A percentile compares a stretch with the other conserved stretches of the same genome.
phyloP scores from a whole-genome alignment of 164 flowering plant genomes.

The Kingdonia uniflora region DNA sequence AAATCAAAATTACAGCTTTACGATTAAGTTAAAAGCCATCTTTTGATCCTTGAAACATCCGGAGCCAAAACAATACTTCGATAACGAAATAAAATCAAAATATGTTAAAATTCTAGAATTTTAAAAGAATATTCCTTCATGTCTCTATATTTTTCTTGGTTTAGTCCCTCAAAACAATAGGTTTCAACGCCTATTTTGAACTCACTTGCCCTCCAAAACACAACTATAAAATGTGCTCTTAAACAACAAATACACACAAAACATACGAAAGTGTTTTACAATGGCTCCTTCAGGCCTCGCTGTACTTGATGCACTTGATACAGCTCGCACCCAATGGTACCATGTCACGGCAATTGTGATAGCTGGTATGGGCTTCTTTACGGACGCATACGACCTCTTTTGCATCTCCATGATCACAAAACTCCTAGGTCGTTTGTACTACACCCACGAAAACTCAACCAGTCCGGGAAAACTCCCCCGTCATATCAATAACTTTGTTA shows the following conservation, averaged over 20 bases:
- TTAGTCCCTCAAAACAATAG: neutral
- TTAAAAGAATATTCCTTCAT: neutral
- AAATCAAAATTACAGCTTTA: too few species aligned
- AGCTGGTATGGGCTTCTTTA: constrained; percentile 62
- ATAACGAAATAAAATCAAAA: too few species aligned
- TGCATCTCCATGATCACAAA: constrained; percentile 45
- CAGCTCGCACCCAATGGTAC: constrained; percentile 44
- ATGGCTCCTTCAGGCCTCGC: constrained; percentile 16
- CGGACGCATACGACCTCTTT: constrained; percentile 60
- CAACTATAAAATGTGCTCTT: neutral
- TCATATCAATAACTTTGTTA: constrained; percentile 23
- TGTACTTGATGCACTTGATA: constrained; percentile 39
- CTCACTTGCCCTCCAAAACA: neutral
- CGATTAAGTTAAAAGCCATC: too few species aligned
- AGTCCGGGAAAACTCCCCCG: constrained; percentile 38
- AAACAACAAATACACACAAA: neutral
- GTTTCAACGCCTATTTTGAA: constrained; percentile 6
- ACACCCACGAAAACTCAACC: constrained; percentile 9
- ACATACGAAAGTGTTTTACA: neutral
- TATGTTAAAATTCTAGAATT: too few species aligned
- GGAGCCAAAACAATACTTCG: too few species aligned
- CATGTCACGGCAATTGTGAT: constrained; percentile 42
- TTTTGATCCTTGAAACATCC: too few species aligned
- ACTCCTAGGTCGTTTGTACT: constrained; percentile 47
- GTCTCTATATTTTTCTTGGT: neutral